A percentile compares a stretch with the other conserved stretches of the same genome.
These are phyloP conservation scores for Xylariales sp. DNA, from an alignment of 2,329 filamentous ascomycete genomes.

Conservation along the genomic window DNA sequence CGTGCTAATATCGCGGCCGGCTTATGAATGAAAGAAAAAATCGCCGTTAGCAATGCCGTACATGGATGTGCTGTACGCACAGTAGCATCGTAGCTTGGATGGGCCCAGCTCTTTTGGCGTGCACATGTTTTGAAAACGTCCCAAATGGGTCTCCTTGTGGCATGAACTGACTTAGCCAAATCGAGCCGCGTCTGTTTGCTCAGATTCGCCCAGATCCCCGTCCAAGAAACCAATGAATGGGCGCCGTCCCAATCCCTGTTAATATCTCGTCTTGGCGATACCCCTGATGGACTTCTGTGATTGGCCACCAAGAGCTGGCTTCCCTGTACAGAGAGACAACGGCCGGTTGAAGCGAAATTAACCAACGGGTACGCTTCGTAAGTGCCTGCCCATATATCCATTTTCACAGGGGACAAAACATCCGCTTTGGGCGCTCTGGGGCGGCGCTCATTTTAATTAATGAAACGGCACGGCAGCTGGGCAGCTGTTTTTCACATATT, in stretches of 20 bases:
- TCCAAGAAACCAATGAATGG: conserved; percentile 2
- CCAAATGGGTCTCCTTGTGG: no score
- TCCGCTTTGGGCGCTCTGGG: no score
- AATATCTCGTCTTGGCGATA: conserved; percentile 2
- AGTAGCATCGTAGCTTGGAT: no score
- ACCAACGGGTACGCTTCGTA: conserved; percentile 5
- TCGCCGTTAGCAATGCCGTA: no score
- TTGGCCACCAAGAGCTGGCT: neutral
- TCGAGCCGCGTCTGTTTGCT: conserved; percentile 2
- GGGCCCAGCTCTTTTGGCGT: no score
- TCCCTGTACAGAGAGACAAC: neutral
- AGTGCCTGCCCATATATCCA: conserved; percentile 4
- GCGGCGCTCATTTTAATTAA: conserved; percentile 8
- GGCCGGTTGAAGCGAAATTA: conserved; percentile 6
- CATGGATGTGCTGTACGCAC: no score
- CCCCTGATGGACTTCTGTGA: conserved; percentile 1
- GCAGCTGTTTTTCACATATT: conserved; percentile 6
- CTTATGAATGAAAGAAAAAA: no score
- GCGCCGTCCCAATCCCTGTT: neutral
- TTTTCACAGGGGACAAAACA: neutral
- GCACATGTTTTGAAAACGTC: no score
- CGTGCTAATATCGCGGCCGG: no score
- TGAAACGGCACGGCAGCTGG: no score
- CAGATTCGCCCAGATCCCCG: conserved; percentile 6
- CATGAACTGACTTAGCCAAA: no score